phyloP scores from a whole-genome alignment of 345 rosid genomes.

The Acer saccharum region DNA sequence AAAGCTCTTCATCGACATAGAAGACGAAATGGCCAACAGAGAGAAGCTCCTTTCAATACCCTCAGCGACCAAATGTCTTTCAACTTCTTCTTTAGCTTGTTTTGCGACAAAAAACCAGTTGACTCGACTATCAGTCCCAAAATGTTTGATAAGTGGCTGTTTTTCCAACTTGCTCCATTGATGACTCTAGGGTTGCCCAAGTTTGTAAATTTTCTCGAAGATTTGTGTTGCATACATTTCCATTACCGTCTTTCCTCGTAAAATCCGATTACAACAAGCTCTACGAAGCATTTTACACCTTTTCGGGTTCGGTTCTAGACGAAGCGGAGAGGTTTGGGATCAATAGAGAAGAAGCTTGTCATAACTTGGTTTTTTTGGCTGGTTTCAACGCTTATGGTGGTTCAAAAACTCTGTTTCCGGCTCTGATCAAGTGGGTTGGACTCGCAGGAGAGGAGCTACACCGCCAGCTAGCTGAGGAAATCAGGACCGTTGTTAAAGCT shows the following conservation, averaged over 20 bases:
- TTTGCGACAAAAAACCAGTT: slow-evolving; percentile 14
- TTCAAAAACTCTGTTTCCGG: slow-evolving; percentile 31
- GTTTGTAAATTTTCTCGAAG: slow-evolving; percentile 23
- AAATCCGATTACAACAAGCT: slow-evolving; percentile 35
- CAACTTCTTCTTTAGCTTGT: slow-evolving; percentile 24
- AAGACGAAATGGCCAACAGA: slow-evolving; percentile 25
- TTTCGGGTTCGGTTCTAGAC: slow-evolving; percentile 24
- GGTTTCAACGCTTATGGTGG: slow-evolving; percentile 49
- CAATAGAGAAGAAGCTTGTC: slow-evolving; percentile 46
- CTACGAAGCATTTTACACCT: slow-evolving; percentile 30
- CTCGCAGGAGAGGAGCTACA: slow-evolving; percentile 38
- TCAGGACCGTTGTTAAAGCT: slow-evolving; percentile 30
- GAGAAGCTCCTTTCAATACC: slow-evolving; percentile 22
- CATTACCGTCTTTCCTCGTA: slow-evolving; percentile 26
- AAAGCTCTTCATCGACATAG: slow-evolving; percentile 32
- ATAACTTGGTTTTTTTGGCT: slow-evolving; percentile 43
- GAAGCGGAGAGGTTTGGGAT: slow-evolving; percentile 38
- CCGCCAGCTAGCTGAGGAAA: slow-evolving; percentile 35
- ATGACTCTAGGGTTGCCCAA: slow-evolving; percentile 30
- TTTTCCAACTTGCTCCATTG: slow-evolving; percentile 33
- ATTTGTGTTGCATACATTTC: slow-evolving; percentile 35
- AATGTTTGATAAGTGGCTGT: slow-evolving; percentile 26
- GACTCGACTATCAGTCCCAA: slow-evolving; percentile 8
- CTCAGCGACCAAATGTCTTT: slow-evolving; percentile 20
- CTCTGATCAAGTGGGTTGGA: slow-evolving; percentile 48